phyloP scores from a whole-genome alignment of 108 stramenopile genomes.

The Discostella pseudostelligera region DNA sequence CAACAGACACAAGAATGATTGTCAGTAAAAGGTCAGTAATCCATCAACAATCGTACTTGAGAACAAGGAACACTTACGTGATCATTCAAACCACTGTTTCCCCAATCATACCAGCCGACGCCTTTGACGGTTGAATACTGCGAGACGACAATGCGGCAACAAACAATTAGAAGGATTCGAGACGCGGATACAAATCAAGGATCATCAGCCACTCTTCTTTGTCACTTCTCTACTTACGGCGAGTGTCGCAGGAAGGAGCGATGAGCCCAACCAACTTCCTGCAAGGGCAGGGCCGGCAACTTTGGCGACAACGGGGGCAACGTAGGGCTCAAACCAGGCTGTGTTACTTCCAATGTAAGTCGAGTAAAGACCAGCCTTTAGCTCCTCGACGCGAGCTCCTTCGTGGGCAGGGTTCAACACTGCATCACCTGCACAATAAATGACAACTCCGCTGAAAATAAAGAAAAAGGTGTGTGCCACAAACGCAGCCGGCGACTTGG shows the following conservation, averaged over 20 bases:
- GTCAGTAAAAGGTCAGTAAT: no score
- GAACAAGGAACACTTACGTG: no score
- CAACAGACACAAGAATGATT: no score
- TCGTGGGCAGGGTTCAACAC: conserved; percentile 48
- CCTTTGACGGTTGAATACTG: conserved; percentile 58
- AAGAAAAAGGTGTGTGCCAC: conserved; percentile 63
- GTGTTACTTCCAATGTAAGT: conserved; percentile 47
- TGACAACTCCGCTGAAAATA: conserved; percentile 54
- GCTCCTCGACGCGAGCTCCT: conserved; percentile 38
- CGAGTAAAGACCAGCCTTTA: conserved; percentile 38
- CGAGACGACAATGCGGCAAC: no score
- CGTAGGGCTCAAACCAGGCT: conserved; percentile 65
- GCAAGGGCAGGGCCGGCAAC: conserved; percentile 47
- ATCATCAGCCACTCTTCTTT: no score
- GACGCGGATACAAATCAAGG: no score
- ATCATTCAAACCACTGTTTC: conserved; percentile 59
- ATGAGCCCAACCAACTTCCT: conserved; percentile 37
- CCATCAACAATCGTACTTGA: no score
- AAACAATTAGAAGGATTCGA: no score
- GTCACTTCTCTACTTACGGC: no score
- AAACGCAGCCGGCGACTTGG: conserved; percentile 54
- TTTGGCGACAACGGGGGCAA: conserved; percentile 37
- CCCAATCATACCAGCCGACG: conserved; percentile 67
- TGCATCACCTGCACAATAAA: conserved; percentile 52
- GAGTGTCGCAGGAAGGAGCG: conserved; percentile 56